These are phyloP conservation scores for Nissolia schottii DNA, from an alignment of 306 rosid genomes.

Conservation along the genomic window DNA sequence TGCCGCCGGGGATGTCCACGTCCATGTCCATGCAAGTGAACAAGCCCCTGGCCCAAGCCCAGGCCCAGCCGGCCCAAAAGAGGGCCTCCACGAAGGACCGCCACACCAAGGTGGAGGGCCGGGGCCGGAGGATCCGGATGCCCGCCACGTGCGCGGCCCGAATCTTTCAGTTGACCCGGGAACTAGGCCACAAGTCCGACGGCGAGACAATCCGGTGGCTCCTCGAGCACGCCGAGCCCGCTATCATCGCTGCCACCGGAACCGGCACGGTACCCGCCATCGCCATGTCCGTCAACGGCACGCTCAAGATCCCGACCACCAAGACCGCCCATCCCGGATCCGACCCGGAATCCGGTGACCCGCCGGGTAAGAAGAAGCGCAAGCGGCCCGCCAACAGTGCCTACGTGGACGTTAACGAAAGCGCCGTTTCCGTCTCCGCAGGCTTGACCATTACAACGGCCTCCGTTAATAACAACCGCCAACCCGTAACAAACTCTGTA, in stretches of 20 bases:
- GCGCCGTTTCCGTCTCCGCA: slow-evolving; percentile 43
- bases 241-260: slow-evolving; percentile 81
- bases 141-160: slow-evolving; percentile 82
- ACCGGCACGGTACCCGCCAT: slow-evolving; percentile 79
- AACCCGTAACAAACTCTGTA: background rate
- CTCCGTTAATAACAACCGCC: background rate
- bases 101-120: slow-evolving; percentile 78
- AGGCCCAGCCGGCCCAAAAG: slow-evolving; percentile 22
- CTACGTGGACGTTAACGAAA: slow-evolving; percentile 49
- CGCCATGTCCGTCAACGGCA: slow-evolving; percentile 72
- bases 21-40: slow-evolving; percentile 25
- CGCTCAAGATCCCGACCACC: slow-evolving; percentile 71
- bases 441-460: slow-evolving; percentile 24
- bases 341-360: slow-evolving; percentile 42
- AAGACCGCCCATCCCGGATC: background rate
- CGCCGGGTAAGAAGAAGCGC: slow-evolving; percentile 42
- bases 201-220: slow-evolving; percentile 93
- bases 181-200: slow-evolving; percentile 82
- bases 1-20: slow-evolving; percentile 19
- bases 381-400: slow-evolving; percentile 47
- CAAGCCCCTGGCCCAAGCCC: slow-evolving; percentile 17
- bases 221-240: slow-evolving; percentile 68
- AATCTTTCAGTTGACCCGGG: slow-evolving; percentile 79
- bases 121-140: slow-evolving; percentile 91
- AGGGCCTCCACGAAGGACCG: slow-evolving; percentile 71